Percentiles rank a stretch among this genome's conserved stretches.
Evolutionary conservation across 2,329 filamentous ascomycete species (phyloP).

Genomic region (Cercospora brassicicola): DNA sequence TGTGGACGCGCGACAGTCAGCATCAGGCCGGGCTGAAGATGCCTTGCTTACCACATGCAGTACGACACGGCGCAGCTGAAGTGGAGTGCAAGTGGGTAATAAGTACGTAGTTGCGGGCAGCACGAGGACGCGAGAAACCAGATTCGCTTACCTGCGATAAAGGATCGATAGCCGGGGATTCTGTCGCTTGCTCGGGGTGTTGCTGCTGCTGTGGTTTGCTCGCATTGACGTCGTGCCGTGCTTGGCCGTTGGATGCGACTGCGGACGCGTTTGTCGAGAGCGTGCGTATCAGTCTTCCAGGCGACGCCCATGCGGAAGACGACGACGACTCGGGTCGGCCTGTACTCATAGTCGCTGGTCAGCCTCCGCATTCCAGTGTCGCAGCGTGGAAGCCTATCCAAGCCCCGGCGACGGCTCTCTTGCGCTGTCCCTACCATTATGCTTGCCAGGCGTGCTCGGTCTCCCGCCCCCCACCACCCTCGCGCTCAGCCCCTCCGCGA

Average conservation of each 20-base stretch:
- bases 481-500: slow-evolving; percentile 13
- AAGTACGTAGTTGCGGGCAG: slow-evolving; percentile 5
- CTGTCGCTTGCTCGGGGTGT: slow-evolving; percentile 13
- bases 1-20: slow-evolving; percentile 34
- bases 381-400: slow-evolving; percentile 5
- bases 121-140: slow-evolving; percentile 5
- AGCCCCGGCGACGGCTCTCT: slow-evolving; percentile 4
- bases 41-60: background rate
- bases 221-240: slow-evolving; percentile 20
- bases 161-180: slow-evolving; percentile 61
- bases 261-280: slow-evolving; percentile 27
- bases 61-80: slow-evolving; percentile 10
- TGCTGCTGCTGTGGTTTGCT: slow-evolving; percentile 25
- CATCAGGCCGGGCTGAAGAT: slow-evolving; percentile 10
- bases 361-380: slow-evolving; percentile 14
- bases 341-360: slow-evolving; percentile 15
- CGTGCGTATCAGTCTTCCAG: slow-evolving; percentile 30
- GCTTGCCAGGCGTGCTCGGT: slow-evolving; percentile 18
- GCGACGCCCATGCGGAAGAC: slow-evolving; percentile 24
- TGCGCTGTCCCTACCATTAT: slow-evolving; percentile 7
- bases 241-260: slow-evolving; percentile 17
- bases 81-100: slow-evolving; percentile 10
- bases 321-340: slow-evolving; percentile 24
- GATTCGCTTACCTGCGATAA: slow-evolving; percentile 61
- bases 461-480: slow-evolving; percentile 14